phyloP scores from a whole-genome alignment of 2,329 filamentous ascomycete species.

The Colletotrichum sp. region DNA sequence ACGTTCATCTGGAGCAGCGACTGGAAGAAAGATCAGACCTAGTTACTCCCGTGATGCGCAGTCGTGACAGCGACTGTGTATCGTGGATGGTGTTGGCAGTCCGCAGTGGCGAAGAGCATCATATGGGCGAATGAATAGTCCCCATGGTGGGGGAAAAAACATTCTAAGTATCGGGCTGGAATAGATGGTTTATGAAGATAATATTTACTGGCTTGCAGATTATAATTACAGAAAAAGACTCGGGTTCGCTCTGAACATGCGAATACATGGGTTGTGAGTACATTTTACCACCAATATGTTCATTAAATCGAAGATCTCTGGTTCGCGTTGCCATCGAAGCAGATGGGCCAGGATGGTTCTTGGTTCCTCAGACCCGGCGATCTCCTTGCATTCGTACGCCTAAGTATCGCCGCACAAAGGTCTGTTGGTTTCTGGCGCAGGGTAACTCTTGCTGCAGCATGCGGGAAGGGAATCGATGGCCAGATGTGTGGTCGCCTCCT shows the following conservation, averaged over 20 bases:
- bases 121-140: background rate
- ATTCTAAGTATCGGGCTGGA: background rate
- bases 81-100: background rate
- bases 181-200: background rate
- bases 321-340: background rate
- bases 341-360: background rate
- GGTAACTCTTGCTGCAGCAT: background rate
- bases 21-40: slow-evolving; percentile 44
- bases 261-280: background rate
- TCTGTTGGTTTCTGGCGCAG: background rate
- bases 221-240: background rate
- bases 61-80: background rate
- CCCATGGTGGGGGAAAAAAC: background rate
- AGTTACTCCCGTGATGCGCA: background rate
- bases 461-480: background rate
- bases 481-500: background rate
- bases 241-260: background rate
- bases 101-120: background rate
- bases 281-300: background rate
- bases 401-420: background rate
- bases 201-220: background rate
- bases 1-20: slow-evolving; percentile 80
- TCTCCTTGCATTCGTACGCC: background rate
- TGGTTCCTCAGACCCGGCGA: background rate
- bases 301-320: background rate